These are phyloP conservation scores for Xylaria sp. DNA, from an alignment of 2,329 filamentous ascomycete genomes.

Conservation along the genomic window DNA sequence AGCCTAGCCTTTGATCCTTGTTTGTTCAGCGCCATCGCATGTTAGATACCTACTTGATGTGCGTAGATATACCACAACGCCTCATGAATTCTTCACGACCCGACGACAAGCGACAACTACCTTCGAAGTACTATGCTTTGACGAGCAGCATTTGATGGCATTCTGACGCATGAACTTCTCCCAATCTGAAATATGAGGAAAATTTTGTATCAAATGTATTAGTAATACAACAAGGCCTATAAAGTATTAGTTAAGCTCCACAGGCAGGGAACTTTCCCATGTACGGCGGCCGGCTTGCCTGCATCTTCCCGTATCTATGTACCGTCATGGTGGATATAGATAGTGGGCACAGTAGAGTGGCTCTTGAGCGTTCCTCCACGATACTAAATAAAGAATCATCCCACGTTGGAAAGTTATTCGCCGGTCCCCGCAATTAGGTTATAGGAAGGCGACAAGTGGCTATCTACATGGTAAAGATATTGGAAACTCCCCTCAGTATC, in stretches of 20 bases:
- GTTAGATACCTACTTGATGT: background rate
- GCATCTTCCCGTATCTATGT: constrained; percentile 10
- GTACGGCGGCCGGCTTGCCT: background rate
- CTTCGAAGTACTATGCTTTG: constrained; percentile 10
- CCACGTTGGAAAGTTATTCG: background rate
- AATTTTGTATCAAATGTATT: no score
- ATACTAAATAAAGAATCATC: constrained; percentile 3
- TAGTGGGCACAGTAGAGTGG: no score
- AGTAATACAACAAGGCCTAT: no score
- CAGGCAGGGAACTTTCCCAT: background rate
- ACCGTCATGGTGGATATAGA: background rate
- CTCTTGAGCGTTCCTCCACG: no score
- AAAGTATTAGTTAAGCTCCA: background rate
- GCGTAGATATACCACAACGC: constrained; percentile 8
- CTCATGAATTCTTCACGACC: background rate
- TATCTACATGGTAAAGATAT: background rate
- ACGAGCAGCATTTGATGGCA: background rate
- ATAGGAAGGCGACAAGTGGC: no score
- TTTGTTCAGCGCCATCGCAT: background rate
- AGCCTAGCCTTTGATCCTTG: constrained; percentile 3
- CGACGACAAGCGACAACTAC: background rate
- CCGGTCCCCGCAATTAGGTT: background rate
- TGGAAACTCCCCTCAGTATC: background rate
- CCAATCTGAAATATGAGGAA: no score
- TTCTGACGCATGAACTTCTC: background rate